A percentile compares a stretch with the other conserved stretches of the same genome.
Conservation (phyloP, 2,329 filamentous ascomycete species). For the Alternaria sp. region DNA sequence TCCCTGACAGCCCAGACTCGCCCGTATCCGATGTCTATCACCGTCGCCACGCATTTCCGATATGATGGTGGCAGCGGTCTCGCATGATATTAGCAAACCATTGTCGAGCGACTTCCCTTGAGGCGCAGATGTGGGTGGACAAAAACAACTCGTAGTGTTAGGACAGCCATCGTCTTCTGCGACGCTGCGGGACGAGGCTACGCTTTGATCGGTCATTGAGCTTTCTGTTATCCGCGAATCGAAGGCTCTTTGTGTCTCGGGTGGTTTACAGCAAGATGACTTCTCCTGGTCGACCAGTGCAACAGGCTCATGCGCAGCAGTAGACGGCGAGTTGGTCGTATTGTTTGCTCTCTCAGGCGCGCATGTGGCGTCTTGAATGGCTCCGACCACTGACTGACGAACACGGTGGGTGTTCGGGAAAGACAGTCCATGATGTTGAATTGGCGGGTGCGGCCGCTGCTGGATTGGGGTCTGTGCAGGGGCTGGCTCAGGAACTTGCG, state of each 20-base stretch:
- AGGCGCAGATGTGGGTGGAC: slow-evolving; percentile 16
- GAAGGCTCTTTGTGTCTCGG: background rate
- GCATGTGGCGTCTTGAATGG: background rate
- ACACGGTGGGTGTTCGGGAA: background rate
- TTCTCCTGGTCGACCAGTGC: background rate
- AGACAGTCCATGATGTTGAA: background rate
- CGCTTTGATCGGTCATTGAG: background rate
- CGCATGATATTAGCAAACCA: slow-evolving; percentile 33
- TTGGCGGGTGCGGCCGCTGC: background rate
- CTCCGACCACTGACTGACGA: background rate
- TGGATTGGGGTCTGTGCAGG: background rate
- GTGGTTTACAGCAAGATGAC: background rate
- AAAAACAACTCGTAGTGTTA: slow-evolving; percentile 28
- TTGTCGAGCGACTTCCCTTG: background rate
- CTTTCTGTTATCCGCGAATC: background rate
- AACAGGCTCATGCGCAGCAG: background rate
- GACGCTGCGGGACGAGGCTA: background rate
- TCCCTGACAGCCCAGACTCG: slow-evolving; percentile 26
- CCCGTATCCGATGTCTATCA: slow-evolving; percentile 23
- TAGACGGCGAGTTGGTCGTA: background rate
- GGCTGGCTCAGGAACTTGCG: background rate
- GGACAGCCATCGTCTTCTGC: slow-evolving; percentile 19
- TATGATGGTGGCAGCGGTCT: slow-evolving; percentile 36
- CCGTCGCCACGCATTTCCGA: slow-evolving; percentile 35
- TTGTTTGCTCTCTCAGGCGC: background rate